phyloP scores from a whole-genome alignment of 1,284 basidiomycete genomes.

The Agaricales sp. region DNA sequence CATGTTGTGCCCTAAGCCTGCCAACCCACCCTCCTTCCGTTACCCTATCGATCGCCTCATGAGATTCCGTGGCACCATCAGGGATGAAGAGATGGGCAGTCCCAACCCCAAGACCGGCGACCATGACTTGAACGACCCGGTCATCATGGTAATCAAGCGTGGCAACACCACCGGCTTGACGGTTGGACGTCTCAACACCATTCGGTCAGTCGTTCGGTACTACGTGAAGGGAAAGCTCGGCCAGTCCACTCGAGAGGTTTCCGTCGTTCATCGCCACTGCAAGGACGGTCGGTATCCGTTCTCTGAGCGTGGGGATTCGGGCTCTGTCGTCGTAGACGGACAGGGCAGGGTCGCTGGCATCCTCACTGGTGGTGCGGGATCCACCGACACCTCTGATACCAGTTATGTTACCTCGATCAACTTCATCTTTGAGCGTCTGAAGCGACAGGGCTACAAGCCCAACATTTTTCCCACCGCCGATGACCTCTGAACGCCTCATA shows the following conservation, averaged over 20 bases:
- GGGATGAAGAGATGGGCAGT: conserved; percentile 16
- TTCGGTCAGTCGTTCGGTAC: conserved; percentile 19
- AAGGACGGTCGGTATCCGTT: conserved; percentile 17
- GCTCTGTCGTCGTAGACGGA: conserved; percentile 20
- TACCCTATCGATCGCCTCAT: conserved; percentile 25
- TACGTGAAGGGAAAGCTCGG: conserved; percentile 14
- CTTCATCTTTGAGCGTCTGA: background rate
- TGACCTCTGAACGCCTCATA: too few relatives aligned
- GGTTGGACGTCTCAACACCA: conserved; percentile 21
- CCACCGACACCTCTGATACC: conserved; percentile 14
- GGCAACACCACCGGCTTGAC: conserved; percentile 22
- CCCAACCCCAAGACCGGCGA: conserved; percentile 17
- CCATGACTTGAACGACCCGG: conserved; percentile 13
- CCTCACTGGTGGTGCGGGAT: conserved; percentile 22
- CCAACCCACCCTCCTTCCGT: conserved; percentile 18
- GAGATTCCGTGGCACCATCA: conserved; percentile 16
- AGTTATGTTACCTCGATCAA: conserved; percentile 19
- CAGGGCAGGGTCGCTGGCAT: conserved; percentile 19
- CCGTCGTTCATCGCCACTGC: conserved; percentile 10
- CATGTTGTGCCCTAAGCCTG: conserved; percentile 14
- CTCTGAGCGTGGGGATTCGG: conserved; percentile 23
- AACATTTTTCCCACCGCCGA: too few relatives aligned
- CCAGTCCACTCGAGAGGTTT: conserved; percentile 15
- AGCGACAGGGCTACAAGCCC: too few relatives aligned
- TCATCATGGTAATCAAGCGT: conserved; percentile 22